Percentiles rank a stretch among this genome's conserved stretches.
Evolutionary conservation across 2,329 filamentous ascomycete species (phyloP).

Genomic region (Stagonosporopsis tanaceti): DNA sequence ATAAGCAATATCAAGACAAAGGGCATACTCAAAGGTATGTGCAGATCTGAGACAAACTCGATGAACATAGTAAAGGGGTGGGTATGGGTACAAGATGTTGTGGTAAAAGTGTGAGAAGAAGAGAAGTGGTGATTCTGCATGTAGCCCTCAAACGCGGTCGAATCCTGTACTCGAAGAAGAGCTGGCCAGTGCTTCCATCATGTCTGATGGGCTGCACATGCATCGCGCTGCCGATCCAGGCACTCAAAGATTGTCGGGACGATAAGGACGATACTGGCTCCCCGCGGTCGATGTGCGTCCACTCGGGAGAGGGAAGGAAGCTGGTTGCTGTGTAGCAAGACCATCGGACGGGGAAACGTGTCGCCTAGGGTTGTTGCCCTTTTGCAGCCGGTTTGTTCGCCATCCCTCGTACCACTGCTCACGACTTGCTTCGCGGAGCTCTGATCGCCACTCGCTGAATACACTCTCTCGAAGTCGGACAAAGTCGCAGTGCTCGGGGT

Average conservation of each 20-base stretch:
- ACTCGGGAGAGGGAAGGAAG: conserved; percentile 34
- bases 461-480: conserved; percentile 87
- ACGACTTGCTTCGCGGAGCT: conserved; percentile 87
- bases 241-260: conserved; percentile 31
- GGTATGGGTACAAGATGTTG: conserved; percentile 18
- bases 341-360: conserved; percentile 43
- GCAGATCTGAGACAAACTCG: conserved; percentile 10
- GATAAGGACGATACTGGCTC: conserved; percentile 38
- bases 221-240: not conserved
- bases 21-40: conserved; percentile 14
- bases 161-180: not conserved
- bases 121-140: conserved; percentile 2
- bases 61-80: conserved; percentile 8
- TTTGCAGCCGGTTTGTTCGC: conserved; percentile 69
- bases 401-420: conserved; percentile 96
- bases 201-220: not conserved
- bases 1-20: conserved; percentile 24
- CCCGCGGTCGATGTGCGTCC: conserved; percentile 48
- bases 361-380: conserved; percentile 31
- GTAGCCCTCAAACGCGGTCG: not conserved
- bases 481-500: conserved; percentile 93
- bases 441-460: conserved; percentile 90
- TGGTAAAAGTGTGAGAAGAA: conserved; percentile 10
- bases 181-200: not conserved
- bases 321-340: conserved; percentile 32